Base-by-base conservation (phyloP, 1,139 yeast genomes). In the Geotrichum klebahnii region DNA sequence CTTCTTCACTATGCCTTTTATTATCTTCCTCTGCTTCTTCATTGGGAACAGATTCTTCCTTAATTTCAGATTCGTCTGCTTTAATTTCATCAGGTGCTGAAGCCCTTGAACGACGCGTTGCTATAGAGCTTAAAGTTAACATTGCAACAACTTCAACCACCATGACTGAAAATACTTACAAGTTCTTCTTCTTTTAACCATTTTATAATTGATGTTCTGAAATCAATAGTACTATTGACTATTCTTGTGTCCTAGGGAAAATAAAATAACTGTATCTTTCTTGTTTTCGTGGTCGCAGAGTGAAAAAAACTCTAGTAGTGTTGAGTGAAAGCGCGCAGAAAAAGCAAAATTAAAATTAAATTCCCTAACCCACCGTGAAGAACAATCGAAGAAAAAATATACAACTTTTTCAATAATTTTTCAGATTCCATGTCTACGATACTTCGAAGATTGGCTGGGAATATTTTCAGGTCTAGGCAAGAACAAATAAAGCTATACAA, bases 141-240 rank as follows among this genome's bases (percentile, higher is more conserved):
- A 20, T 22, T 19, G 23, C 12, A 19, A 34, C n/a, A 28, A 14
- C n/a, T 10, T 41, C 12, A 26, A 26, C 29, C 29, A 10, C 29
- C 29, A 26, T 10, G 29, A 9, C 36, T n/a, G 24, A 37, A 28
- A 5, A 14, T 14, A 51, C 57, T 40, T 54, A 55, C 58, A 32
- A 34, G 55, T 44, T 52, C 57, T 54, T 49, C 57, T 48, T 49
- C 58, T 33, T 23, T 45, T 44, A 12, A 38, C 52, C 52, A 49
- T 49, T 3, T 29, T 46, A 26, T n/a, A n/a, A n/a, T n/a, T n/a
- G n/a, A n/a, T n/a, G n/a, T n/a, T 2, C 32, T 42, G 19, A 16
- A 12, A 23, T 1, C 34, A 9, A 19, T 29, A 12, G 12, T 31
- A 19, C 32, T 38, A 14, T 24, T 26, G 19, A 8, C 22, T 36